Percentiles rank a stretch among this genome's conserved stretches.
Conservation (phyloP, 192 early-diverging fungal genomes). For the Podila epigama region DNA sequence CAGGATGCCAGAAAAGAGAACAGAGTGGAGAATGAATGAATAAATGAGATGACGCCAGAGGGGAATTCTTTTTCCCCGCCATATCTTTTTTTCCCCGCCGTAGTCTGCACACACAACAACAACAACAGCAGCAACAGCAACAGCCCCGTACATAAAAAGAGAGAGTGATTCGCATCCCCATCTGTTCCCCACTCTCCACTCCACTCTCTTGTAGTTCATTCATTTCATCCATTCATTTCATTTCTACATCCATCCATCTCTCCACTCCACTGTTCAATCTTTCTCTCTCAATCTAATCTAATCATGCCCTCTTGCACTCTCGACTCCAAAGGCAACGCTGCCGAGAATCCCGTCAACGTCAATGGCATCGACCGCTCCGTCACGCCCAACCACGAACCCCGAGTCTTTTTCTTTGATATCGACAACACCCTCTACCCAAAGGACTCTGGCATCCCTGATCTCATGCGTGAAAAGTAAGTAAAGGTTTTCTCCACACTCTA, state of each 20-base stretch:
- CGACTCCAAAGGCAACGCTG: background rate
- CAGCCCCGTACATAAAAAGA: too few relatives aligned
- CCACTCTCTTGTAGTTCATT: background rate
- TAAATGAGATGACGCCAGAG: too few relatives aligned
- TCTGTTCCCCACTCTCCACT: background rate
- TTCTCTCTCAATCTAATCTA: background rate
- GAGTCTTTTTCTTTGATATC: conserved; percentile 81
- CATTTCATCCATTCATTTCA: too few relatives aligned
- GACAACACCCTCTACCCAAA: conserved; percentile 80
- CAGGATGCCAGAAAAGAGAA: too few relatives aligned
- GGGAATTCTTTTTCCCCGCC: too few relatives aligned
- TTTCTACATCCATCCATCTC: too few relatives aligned
- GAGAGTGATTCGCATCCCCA: too few relatives aligned
- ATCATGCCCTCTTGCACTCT: background rate
- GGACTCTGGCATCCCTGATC: conserved; percentile 53
- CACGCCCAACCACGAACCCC: conserved; percentile 45
- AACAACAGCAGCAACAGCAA: too few relatives aligned
- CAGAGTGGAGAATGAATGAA: too few relatives aligned
- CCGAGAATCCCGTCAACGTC: conserved; percentile 8
- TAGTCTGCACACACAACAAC: too few relatives aligned
- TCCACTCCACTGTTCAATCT: background rate
- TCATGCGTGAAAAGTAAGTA: conserved; percentile 62
- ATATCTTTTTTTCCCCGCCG: too few relatives aligned
- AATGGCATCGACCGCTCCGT: conserved; percentile 21
- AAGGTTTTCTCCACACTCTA: background rate